Evolutionary conservation across 1,284 basidiomycete species (phyloP).

Genomic region (Sporisorium iseilematis-ciliati): DNA sequence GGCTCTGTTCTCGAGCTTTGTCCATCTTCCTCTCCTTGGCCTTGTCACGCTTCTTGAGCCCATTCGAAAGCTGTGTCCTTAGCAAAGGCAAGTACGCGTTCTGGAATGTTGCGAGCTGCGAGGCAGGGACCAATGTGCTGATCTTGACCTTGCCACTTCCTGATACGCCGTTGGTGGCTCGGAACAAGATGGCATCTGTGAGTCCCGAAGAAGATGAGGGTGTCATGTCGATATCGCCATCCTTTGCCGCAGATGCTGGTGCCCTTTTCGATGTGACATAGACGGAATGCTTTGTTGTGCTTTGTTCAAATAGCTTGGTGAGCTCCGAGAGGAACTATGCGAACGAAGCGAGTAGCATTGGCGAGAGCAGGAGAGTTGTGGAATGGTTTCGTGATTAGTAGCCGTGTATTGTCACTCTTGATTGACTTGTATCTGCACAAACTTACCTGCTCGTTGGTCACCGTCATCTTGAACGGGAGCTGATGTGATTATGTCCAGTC

Average conservation of each 20-base stretch:
- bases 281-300: conserved; percentile 58
- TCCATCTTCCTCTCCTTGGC: conserved; percentile 66
- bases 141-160: conserved; percentile 54
- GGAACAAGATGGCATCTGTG: conserved; percentile 52
- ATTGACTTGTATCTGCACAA: neutral
- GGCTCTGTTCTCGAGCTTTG: conserved; percentile 52
- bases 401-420: too few species aligned
- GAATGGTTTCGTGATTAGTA: neutral
- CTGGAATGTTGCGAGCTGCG: conserved; percentile 49
- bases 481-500: neutral
- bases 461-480: conserved; percentile 13
- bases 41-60: conserved; percentile 65
- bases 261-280: conserved; percentile 59
- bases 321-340: conserved; percentile 60
- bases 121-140: conserved; percentile 55
- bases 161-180: conserved; percentile 59
- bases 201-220: conserved; percentile 31
- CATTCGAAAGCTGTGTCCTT: conserved; percentile 52
- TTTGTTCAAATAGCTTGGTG: conserved; percentile 50
- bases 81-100: conserved; percentile 53
- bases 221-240: conserved; percentile 45
- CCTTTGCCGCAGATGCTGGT: conserved; percentile 30
- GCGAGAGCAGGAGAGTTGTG: neutral
- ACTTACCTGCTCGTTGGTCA: conserved; percentile 45
- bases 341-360: neutral